Evolutionary conservation across 192 early-diverging fungal species (phyloP).

Genomic region (Funneliformis mosseae): DNA sequence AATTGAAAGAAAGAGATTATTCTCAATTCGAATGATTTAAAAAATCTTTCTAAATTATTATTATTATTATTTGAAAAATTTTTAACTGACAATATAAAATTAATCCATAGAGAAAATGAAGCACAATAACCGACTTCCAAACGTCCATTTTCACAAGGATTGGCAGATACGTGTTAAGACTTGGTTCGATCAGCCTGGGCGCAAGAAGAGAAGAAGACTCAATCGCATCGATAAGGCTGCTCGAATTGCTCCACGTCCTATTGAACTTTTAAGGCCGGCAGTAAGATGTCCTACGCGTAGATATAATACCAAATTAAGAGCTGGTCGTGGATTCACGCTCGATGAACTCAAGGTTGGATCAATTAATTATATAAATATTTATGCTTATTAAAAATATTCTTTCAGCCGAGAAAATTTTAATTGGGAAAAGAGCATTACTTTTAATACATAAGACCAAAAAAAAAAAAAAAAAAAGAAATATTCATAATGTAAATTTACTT

Average conservation of each 20-base stretch:
- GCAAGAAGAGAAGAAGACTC: constrained; percentile 88
- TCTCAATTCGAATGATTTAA: not conserved
- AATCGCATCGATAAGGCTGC: constrained; percentile 94
- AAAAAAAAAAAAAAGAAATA: not conserved
- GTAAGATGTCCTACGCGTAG: constrained; percentile 95
- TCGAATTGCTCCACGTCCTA: constrained; percentile 92
- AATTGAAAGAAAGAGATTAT: not conserved
- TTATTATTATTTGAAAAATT: not conserved
- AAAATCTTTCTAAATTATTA: not conserved
- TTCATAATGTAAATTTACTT: constrained; percentile 1
- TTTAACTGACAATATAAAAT: not conserved
- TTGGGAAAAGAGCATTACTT: too few species aligned
- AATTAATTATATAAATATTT: not conserved
- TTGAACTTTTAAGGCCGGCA: constrained; percentile 95
- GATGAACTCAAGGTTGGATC: constrained; percentile 91
- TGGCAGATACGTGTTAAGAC: constrained; percentile 96
- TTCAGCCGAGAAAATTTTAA: too few species aligned
- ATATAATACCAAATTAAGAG: constrained; percentile 97
- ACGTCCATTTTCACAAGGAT: constrained; percentile 97
- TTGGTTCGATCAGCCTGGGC: constrained; percentile 98
- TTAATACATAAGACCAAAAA: too few species aligned
- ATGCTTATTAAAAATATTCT: not conserved
- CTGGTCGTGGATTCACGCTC: constrained; percentile 96
- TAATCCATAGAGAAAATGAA: constrained; percentile 53
- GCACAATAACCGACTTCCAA: constrained; percentile 95